phyloP scores from a whole-genome alignment of 1,284 basidiomycete genomes.

The Ceratobasidium sp. region DNA sequence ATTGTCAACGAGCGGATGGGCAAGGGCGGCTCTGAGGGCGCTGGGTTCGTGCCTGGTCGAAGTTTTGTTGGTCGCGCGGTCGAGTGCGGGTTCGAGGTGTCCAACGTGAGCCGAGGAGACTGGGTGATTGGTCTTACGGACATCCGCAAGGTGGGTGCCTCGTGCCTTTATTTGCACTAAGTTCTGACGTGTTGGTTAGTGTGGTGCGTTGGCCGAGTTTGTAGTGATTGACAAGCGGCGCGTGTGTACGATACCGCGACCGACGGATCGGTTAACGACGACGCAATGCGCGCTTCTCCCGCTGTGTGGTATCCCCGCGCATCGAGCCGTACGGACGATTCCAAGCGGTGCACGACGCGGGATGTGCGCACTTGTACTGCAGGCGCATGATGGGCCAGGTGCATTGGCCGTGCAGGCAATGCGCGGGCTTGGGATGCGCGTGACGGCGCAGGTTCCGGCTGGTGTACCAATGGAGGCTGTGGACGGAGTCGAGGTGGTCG shows the following conservation, averaged over 20 bases:
- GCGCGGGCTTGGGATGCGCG: constrained; percentile 65
- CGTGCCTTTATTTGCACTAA: constrained; percentile 14
- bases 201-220: constrained; percentile 85
- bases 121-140: constrained; percentile 84
- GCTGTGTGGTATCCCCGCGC: constrained; percentile 76
- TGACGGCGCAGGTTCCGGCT: constrained; percentile 72
- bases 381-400: constrained; percentile 80
- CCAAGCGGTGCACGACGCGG: constrained; percentile 50
- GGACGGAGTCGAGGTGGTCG: constrained; percentile 49
- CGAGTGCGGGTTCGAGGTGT: constrained; percentile 82
- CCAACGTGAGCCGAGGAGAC: constrained; percentile 77
- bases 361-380: constrained; percentile 70
- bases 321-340: constrained; percentile 77
- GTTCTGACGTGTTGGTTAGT: constrained; percentile 59
- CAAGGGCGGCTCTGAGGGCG: constrained; percentile 58
- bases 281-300: constrained; percentile 80
- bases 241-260: constrained; percentile 75
- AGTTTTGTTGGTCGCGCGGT: constrained; percentile 83
- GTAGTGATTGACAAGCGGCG: constrained; percentile 81
- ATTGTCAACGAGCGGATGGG: constrained; percentile 63
- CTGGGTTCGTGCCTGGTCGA: constrained; percentile 82
- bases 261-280: constrained; percentile 15
- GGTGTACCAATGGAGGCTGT: constrained; percentile 65
- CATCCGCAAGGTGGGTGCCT: constrained; percentile 72
- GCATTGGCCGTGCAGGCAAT: constrained; percentile 82